Conservation (phyloP, 2,329 filamentous ascomycete genomes). For the Trichophaea hybrida region DNA sequence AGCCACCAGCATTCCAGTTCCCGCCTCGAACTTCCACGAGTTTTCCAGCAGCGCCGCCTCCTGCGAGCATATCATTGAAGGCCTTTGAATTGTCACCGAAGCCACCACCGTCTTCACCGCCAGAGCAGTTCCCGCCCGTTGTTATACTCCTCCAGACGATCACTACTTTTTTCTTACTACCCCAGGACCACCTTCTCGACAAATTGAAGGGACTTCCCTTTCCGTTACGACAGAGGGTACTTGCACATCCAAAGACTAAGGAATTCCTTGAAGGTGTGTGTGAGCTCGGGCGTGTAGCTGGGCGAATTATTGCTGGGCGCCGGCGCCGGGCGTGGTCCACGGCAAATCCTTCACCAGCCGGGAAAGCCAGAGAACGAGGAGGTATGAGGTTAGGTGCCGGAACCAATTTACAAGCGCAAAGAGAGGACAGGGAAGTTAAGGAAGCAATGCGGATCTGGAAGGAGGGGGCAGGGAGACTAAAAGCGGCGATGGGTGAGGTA, state of each 20-base stretch:
- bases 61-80: slow-evolving; percentile 4
- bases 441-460: slow-evolving; percentile 24
- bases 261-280: slow-evolving; percentile 21
- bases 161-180: slow-evolving; percentile 22
- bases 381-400: slow-evolving; percentile 10
- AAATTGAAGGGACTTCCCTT: slow-evolving; percentile 25
- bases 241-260: slow-evolving; percentile 17
- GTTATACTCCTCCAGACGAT: slow-evolving; percentile 20
- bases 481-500: slow-evolving; percentile 21
- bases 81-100: slow-evolving; percentile 5
- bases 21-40: slow-evolving; percentile 4
- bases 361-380: slow-evolving; percentile 3
- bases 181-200: slow-evolving; percentile 22
- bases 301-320: slow-evolving; percentile 22
- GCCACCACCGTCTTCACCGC: not conserved
- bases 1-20: slow-evolving; percentile 9
- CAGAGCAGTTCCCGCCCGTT: slow-evolving; percentile 16
- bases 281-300: slow-evolving; percentile 23
- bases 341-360: not conserved
- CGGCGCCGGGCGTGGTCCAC: slow-evolving; percentile 5
- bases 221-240: slow-evolving; percentile 25
- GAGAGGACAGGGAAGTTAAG: slow-evolving; percentile 25
- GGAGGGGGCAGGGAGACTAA: slow-evolving; percentile 22
- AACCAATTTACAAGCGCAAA: slow-evolving; percentile 14
- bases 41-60: slow-evolving; percentile 2